Base-by-base conservation (phyloP, 768 basidiomycete genomes). In the Leccinellum rugosiceps region DNA sequence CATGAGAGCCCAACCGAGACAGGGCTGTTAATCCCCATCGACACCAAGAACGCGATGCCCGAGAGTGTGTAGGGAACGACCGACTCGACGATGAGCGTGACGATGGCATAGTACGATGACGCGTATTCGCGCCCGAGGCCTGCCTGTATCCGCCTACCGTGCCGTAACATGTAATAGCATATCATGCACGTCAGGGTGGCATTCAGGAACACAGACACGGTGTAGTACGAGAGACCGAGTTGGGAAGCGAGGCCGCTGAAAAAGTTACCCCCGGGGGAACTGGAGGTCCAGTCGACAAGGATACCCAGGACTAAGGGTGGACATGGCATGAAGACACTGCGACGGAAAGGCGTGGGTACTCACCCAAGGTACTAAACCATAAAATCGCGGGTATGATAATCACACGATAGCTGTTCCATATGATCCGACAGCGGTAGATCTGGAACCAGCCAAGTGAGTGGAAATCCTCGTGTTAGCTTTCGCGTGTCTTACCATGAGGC, bases 371-470 rank as follows among this genome's bases (percentile, higher is more conserved):
- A 35, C 43, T 25, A 13, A 64, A 0, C 71, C 69, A 71, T 15
- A 73, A n/a, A 44, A 61, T 23, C 25, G 49, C 11, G 25, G 70
- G 70, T 14, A 60, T 10, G 14, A 61, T 2, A 19, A 66, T 26
- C 21, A 45, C 58, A 6, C 28, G 32, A 50, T 58, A 23, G 35
- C 34, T 62, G 30, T 65, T 41, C 73, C 74, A 78, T 34, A 78
- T 56, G 25, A 76, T 58, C 38, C 59, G 72, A 62, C 75, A 76
- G 26, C 76, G 78, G 55, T 76, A 68, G 17, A 79, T 67, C 78
- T 79, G 49, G 23, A 74, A 57, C 6, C 26, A 47, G 50, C 10
- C 32, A 21, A 34, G 14, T 68, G 28, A 66, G 25, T n/a, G 49
- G 3, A 8, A 14, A 8, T 30, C 15, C 14, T 11, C 8, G 19